Conservation (phyloP, 495 filamentous ascomycete species). For the Hypoxylon trugodes region DNA sequence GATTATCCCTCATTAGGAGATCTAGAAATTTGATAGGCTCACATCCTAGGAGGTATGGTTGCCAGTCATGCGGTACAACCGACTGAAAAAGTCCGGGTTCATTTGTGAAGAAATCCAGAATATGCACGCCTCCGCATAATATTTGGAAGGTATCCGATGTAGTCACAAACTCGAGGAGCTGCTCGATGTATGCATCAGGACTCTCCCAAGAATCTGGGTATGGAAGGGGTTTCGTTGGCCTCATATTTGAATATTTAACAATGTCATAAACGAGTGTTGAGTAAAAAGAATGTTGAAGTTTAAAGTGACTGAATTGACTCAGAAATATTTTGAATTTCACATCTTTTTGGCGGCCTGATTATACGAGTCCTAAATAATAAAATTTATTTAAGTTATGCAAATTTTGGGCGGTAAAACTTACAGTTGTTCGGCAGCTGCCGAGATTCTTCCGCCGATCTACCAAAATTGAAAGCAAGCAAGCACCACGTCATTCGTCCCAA, state of each 20-base stretch:
- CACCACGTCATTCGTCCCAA: constrained; percentile 34
- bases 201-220: constrained; percentile 55
- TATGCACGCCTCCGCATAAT: constrained; percentile 91
- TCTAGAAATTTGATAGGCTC: constrained; percentile 79
- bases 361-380: too few relatives aligned
- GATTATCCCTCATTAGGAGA: constrained; percentile 78
- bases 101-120: constrained; percentile 94
- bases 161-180: constrained; percentile 77
- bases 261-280: constrained; percentile 7
- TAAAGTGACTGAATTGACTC: not conserved
- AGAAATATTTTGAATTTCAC: too few relatives aligned
- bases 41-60: constrained; percentile 72
- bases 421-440: constrained; percentile 14
- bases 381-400: constrained; percentile 7
- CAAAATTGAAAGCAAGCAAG: not conserved
- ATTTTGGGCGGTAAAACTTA: not conserved
- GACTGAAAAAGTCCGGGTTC: constrained; percentile 77
- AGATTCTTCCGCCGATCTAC: constrained; percentile 2
- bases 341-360: too few relatives aligned
- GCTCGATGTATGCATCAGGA: constrained; percentile 77
- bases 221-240: constrained; percentile 52
- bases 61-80: constrained; percentile 81
- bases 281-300: not conserved
- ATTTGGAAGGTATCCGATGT: constrained; percentile 81
- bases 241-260: constrained; percentile 35